Evolutionary conservation across 495 filamentous ascomycete species (phyloP).

Genomic region (Neurospora terricola): DNA sequence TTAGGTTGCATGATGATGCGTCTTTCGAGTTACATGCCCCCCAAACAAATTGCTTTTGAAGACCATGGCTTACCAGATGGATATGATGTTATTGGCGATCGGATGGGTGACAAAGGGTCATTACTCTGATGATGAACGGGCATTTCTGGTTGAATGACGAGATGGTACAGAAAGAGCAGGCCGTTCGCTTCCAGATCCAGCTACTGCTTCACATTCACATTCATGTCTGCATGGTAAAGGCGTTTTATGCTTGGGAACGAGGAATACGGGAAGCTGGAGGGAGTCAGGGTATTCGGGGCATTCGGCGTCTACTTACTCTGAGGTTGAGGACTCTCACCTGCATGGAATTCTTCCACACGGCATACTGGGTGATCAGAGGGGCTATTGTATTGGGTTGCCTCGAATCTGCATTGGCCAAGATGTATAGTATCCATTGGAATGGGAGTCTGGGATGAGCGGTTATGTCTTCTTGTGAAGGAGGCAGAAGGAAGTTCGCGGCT

Average conservation of each 20-base stretch:
- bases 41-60: background rate
- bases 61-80: background rate
- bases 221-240: slow-evolving; percentile 19
- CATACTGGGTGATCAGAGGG: background rate
- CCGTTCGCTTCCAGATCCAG: background rate
- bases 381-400: slow-evolving; percentile 15
- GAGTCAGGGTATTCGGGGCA: slow-evolving; percentile 3
- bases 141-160: background rate
- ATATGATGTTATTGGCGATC: background rate
- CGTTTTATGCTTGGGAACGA: slow-evolving; percentile 9
- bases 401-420: slow-evolving; percentile 17
- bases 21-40: background rate
- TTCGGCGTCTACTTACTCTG: background rate
- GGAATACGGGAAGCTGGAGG: background rate
- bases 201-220: slow-evolving; percentile 7
- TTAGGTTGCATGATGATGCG: background rate
- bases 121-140: background rate
- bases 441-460: background rate
- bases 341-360: background rate
- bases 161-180: background rate
- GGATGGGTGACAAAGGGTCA: background rate
- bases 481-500: background rate
- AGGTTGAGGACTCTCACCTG: background rate
- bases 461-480: background rate
- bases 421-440: background rate